Percentiles rank a stretch among this genome's conserved stretches.
Conservation (phyloP, 2,329 filamentous ascomycete species). For the Fusarium ramigenum region DNA sequence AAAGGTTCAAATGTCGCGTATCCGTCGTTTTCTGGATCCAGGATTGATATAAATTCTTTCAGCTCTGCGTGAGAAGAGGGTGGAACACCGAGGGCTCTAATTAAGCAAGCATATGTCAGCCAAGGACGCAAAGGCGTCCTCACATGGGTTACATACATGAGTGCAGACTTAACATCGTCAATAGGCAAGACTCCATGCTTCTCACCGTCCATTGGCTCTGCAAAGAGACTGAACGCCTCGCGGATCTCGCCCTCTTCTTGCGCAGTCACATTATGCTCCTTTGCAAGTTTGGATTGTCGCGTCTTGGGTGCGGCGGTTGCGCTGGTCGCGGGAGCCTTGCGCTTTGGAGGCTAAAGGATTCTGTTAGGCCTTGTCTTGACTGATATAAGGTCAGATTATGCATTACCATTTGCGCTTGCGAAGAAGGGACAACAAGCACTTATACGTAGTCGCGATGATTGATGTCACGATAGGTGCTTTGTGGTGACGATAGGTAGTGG, state of each 20-base stretch:
- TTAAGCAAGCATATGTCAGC: not conserved
- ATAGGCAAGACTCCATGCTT: slow-evolving; percentile 76
- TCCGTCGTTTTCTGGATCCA: slow-evolving; percentile 85
- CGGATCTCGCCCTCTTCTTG: slow-evolving; percentile 90
- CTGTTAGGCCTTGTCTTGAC: not conserved
- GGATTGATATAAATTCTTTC: slow-evolving; percentile 77
- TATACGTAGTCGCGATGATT: slow-evolving; percentile 21
- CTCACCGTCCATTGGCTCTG: slow-evolving; percentile 74
- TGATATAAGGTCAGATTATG: rapidly evolving
- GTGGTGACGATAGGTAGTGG: slow-evolving; percentile 10
- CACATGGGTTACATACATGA: slow-evolving; percentile 68
- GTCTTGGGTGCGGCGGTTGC: slow-evolving; percentile 46
- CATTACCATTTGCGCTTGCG: slow-evolving; percentile 30
- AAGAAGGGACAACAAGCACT: not conserved
- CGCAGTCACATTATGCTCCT: slow-evolving; percentile 86
- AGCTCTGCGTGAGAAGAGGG: slow-evolving; percentile 73
- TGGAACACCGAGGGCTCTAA: slow-evolving; percentile 82
- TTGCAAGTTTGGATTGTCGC: slow-evolving; percentile 87
- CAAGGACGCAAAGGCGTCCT: not conserved
- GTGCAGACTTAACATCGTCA: slow-evolving; percentile 74
- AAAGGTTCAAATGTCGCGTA: slow-evolving; percentile 83
- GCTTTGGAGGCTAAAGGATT: slow-evolving; percentile 60
- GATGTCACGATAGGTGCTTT: slow-evolving; percentile 31
- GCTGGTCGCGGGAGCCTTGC: slow-evolving; percentile 52
- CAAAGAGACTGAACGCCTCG: slow-evolving; percentile 88